Evolutionary conservation across 148 eudicot species (phyloP), one percentile per base, ranked within the genome.

Genomic region (Rhododendron ferrugineum): DNA sequence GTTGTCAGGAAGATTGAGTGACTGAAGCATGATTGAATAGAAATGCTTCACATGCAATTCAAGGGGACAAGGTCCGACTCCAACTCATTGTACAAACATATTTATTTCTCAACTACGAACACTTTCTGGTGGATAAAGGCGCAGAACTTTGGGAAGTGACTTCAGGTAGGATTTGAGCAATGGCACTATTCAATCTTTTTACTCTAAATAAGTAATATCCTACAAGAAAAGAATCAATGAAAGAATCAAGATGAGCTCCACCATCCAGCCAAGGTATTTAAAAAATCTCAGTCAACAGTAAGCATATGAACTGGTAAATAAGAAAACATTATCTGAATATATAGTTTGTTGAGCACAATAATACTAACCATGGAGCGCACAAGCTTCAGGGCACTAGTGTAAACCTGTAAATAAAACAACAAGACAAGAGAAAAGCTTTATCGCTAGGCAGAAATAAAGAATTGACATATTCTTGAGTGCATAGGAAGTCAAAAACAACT

Each of bases 361-460:
- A 75, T 40, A 85, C 95, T 90, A 77, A 95, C 99, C 99, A 96
- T 95, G 76, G 98, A 96, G 37, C 99, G 97, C 72, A 96, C 99
- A 6, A 96, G 96, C 93, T 95, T 96, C 86, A 96, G 89, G 76
- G 98, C 99, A 93, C 99, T 96, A 60, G 92, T 92, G 86, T 96
- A 96, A 79, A 96, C 99, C 99, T 96, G 91, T 46, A 78, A 86
- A 85, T n/a, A 79, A 64, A 54, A 60, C 40, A 77, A 83, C 58
- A 82, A 32, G 76, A 56, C 52, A 34, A 50, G 26, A 44, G 66
- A 84, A 58, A 34, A 78, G 78, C 11, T 62, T 58, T 73, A 75
- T 56, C 30, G 10, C 56, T 78, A 44, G 58, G 77, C 52, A 79
- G 62, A 84, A 42, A 73, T 26, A 58, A 4, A 62, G 3, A 46